Conservation (phyloP, 495 filamentous ascomycete species). For the Chaetomium fimeti region DNA sequence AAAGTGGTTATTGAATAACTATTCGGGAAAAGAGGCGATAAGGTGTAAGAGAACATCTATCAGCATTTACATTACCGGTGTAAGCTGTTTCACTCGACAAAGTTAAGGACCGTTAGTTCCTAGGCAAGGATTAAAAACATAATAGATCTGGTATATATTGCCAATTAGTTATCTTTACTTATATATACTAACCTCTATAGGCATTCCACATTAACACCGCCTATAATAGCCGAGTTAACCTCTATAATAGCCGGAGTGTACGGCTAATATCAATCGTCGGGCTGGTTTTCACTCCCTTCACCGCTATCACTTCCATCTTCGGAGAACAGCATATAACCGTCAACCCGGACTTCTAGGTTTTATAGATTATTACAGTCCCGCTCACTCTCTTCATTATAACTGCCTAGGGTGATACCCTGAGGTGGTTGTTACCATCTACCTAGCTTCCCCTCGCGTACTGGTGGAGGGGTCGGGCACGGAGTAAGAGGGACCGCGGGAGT, state of each 20-base stretch:
- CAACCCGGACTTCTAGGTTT: background rate
- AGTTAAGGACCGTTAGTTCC: background rate
- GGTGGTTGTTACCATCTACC: background rate
- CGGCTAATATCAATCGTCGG: constrained; percentile 1
- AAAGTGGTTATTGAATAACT: too few species aligned
- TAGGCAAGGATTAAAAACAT: constrained; percentile 6
- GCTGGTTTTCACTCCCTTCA: constrained; percentile 4
- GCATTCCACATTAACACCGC: constrained; percentile 12
- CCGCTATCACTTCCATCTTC: constrained; percentile 6
- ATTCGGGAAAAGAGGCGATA: background rate
- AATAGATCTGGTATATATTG: background rate
- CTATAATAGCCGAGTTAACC: constrained; percentile 1
- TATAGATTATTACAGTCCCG: background rate
- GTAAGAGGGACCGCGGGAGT: background rate
- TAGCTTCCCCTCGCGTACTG: background rate
- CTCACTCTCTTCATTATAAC: background rate
- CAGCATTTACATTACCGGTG: background rate
- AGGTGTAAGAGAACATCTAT: constrained; percentile 22
- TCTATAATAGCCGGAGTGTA: background rate
- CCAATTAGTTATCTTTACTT: background rate
- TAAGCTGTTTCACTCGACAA: constrained; percentile 6
- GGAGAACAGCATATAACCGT: background rate
- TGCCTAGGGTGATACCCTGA: background rate
- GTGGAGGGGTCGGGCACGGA: background rate
- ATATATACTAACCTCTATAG: background rate